Evolutionary conservation across 2,329 filamentous ascomycete genomes (phyloP), one percentile per base, ranked within the genome.

Genomic region (Seiridium unicorne): DNA sequence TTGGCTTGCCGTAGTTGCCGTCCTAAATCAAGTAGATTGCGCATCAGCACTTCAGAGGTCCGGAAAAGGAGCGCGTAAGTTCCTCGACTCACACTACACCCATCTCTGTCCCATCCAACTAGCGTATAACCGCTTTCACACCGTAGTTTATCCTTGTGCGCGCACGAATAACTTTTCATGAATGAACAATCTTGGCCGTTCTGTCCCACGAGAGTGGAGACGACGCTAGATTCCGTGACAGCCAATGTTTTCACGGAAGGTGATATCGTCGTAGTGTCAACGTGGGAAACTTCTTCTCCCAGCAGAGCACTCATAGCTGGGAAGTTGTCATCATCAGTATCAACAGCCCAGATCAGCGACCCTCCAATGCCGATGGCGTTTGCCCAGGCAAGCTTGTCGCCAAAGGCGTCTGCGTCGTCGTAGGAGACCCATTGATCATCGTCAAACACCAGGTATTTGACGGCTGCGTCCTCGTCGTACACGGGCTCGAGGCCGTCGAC

Each of bases 331-430:
- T 63, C 60, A 59, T 72, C 66, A 54, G 66, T 66, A 60, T 73
- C 70, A 36, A 72, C 62, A 6, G 72, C 67, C 74, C 72, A 77
- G 31, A 76, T 72, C 48, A 76, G 57, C 3, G 66, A 60, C 34
- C 72, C 72, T 7, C 66, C 64, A 0, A 78, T 62, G 7, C 77
- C 72, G 0, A 63, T 55, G 0, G 64, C 40, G 51, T 74, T 73
- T 1, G 74, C 75, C 40, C 63, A 72, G 4, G 71, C 65, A 1
- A 66, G 65, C 63, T 64, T 78, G 77, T 76, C 76, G n/a, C 77
- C 76, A 68, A 82, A 82, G 7, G 55, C 5, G 5, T 47, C 44
- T 5, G 4, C 32, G 18, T 57, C 55, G 18, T 57, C 55, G 54
- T 65, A 74, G 1, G 67, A 65, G 1, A 75, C 44, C 77, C 75